phyloP scores from a whole-genome alignment of 495 filamentous ascomycete species.

The Penicillium flavigenum region DNA sequence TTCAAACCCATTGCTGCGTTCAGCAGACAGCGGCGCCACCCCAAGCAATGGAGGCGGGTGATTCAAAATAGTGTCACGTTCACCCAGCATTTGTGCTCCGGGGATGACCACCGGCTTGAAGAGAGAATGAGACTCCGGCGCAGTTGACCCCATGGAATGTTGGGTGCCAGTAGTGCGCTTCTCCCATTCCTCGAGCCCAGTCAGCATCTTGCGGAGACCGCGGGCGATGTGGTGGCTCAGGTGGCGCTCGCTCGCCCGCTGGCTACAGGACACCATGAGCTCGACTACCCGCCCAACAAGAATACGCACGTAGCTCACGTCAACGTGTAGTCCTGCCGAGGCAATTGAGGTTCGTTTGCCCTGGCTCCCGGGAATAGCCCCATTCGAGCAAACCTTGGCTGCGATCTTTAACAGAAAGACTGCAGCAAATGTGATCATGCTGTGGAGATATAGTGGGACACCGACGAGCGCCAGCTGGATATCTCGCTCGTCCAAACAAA shows the following conservation, averaged over 20 bases:
- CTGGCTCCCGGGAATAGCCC: conserved; percentile 22
- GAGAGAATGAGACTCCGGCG: conserved; percentile 34
- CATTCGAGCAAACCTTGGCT: conserved; percentile 43
- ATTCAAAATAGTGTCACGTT: conserved; percentile 42
- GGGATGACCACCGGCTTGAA: conserved; percentile 45
- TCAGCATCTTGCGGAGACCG: conserved; percentile 54
- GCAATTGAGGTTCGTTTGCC: conserved; percentile 45
- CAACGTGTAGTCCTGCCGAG: conserved; percentile 41
- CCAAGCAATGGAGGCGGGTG: conserved; percentile 44
- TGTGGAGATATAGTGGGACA: conserved; percentile 54
- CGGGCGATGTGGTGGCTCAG: conserved; percentile 54
- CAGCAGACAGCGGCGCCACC: conserved; percentile 46
- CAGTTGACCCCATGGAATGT: conserved; percentile 18
- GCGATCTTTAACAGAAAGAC: conserved; percentile 57
- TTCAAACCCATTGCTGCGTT: conserved; percentile 41
- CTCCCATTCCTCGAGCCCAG: conserved; percentile 49
- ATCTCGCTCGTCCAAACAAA: conserved; percentile 51
- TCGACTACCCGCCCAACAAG: conserved; percentile 47
- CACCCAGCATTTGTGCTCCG: conserved; percentile 42
- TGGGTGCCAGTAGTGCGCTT: conserved; percentile 34
- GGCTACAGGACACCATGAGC: conserved; percentile 50
- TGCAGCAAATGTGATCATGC: conserved; percentile 57
- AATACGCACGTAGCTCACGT: conserved; percentile 44
- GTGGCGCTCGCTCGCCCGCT: conserved; percentile 52
- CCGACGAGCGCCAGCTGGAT: conserved; percentile 52